Base-by-base conservation (phyloP, 306 rosid species). In the Vigna hirtella region DNA sequence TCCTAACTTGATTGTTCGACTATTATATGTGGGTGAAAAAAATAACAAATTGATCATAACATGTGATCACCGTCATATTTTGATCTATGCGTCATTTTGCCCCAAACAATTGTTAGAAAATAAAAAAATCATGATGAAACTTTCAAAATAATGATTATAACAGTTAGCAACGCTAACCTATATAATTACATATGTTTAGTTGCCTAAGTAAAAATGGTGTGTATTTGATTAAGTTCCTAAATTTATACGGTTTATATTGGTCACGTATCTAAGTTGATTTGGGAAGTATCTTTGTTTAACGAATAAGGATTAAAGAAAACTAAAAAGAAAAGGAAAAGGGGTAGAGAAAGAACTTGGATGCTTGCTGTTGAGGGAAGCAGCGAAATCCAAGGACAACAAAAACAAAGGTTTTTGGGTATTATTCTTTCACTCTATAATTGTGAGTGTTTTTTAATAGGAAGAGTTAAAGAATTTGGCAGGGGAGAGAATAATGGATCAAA, bases 361-460 rank as follows among this genome's bases (percentile, higher is more conserved):
- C 87, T 86, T 85, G 87, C 74, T 51, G 81, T 32, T 64, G 90
- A 80, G 81, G 86, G 73, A 83, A 80, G 86, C 79, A 81, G 94
- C 93, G 81, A 71, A 86, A 74, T 88, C 88, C 74, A 73, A 72
- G 55, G 77, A 72, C 80, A 57, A 30, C 70, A 22, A 72, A 51
- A 57, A 45, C 70, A 34, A 72, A 51, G 66, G 72, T 47, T 72
- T 26, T 68, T 71, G 26, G 82, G 70, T 74, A 77, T 62, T 73
- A 73, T 77, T 76, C 82, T 72, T 79, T 86, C 77, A 70, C 76
- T 79, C 77, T 72, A 77, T 28, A 64, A 63, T 74, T 71, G 17
- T 83, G 57, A 63, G 52, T 65, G 8, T 61, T 15, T 68, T 74
- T 26, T 51, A 48, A 65, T 52, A 63, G 32, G 10, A 4, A 58